Evolutionary conservation across 1,284 basidiomycete genomes (phyloP).

Genomic region (Thecaphora thlaspeos): DNA sequence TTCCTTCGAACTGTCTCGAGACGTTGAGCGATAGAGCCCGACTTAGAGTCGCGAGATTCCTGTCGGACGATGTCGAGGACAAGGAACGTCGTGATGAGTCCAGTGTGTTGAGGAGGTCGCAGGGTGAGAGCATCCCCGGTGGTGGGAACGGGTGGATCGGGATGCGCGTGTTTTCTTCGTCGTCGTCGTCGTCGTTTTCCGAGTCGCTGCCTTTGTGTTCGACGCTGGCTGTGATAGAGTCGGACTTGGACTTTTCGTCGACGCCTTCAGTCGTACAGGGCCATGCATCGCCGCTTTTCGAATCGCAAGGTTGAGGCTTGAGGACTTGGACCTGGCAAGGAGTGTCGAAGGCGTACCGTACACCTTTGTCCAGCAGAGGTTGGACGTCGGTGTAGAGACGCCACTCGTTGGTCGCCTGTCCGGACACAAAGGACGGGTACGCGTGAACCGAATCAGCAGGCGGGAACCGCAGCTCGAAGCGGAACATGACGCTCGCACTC

Average conservation of each 20-base stretch:
- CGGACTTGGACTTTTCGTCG: no score
- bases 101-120: conserved; percentile 23
- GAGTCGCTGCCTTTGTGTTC: not conserved
- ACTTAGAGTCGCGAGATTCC: conserved; percentile 8
- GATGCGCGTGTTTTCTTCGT: conserved; percentile 31
- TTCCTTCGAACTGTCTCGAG: conserved; percentile 12
- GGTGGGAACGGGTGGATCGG: conserved; percentile 40
- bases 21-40: conserved; percentile 15
- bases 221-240: no score
- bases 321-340: not conserved
- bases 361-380: conserved; percentile 7
- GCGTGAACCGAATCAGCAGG: not conserved
- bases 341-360: conserved; percentile 5
- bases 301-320: not conserved
- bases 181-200: conserved; percentile 18
- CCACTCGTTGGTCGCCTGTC: conserved; percentile 15
- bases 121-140: conserved; percentile 57
- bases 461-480: no score
- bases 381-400: conserved; percentile 6
- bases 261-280: no score
- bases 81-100: no score
- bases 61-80: no score
- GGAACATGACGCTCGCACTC: not conserved
- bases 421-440: conserved; percentile 60
- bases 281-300: not conserved